These are phyloP conservation scores for Colletotrichum chlorophyti DNA, from an alignment of 2,329 filamentous ascomycete genomes.

Conservation along the genomic window DNA sequence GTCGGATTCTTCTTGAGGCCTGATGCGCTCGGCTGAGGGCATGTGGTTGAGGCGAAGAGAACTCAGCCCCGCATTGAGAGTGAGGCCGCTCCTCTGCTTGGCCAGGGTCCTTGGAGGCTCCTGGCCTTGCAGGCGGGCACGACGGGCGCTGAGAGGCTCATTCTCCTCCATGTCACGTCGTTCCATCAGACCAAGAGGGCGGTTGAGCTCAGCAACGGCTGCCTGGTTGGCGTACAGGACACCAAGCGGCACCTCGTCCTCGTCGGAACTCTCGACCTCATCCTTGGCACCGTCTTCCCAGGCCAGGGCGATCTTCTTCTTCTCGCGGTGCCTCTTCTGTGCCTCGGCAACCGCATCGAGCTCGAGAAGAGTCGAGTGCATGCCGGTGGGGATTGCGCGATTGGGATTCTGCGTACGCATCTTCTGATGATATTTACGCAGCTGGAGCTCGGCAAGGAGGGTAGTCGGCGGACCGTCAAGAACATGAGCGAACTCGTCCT, in stretches of 20 bases:
- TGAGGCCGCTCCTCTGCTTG: conserved; percentile 53
- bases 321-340: conserved; percentile 76
- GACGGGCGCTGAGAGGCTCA: conserved; percentile 81
- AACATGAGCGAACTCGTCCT: conserved; percentile 31
- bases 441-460: conserved; percentile 87
- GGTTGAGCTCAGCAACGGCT: conserved; percentile 62
- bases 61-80: conserved; percentile 41
- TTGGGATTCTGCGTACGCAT: conserved; percentile 75
- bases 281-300: conserved; percentile 76
- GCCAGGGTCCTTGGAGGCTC: conserved; percentile 45
- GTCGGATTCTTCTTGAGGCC: conserved; percentile 36
- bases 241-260: conserved; percentile 89
- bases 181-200: conserved; percentile 79
- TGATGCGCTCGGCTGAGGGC: conserved; percentile 28
- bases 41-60: conserved; percentile 35
- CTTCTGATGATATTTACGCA: conserved; percentile 89
- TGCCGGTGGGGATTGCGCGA: conserved; percentile 71
- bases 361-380: conserved; percentile 89
- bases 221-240: conserved; percentile 74
- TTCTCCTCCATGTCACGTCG: conserved; percentile 88
- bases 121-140: conserved; percentile 75
- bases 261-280: conserved; percentile 58
- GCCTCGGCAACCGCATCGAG: conserved; percentile 90
- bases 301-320: conserved; percentile 82
- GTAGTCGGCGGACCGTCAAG: conserved; percentile 82